Base-by-base conservation (phyloP, 1,139 yeast genomes). In the Arxiozyma slooffiae region DNA sequence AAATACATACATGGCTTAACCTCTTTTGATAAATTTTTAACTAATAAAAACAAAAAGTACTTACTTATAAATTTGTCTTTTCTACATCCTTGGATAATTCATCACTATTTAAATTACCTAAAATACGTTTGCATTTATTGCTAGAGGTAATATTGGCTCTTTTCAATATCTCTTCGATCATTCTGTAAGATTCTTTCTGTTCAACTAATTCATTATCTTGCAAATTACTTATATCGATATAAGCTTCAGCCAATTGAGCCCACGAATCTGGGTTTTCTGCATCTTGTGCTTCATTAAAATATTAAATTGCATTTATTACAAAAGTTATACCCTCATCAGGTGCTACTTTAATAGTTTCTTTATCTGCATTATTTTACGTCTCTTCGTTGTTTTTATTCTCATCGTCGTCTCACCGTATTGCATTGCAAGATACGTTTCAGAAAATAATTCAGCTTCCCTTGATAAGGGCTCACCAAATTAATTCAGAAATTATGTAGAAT, bases 241-340 rank as follows among this genome's bases (percentile, higher is more conserved):
- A 74, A 1, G 95, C 90, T 66, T 92, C 97, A 2, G 96, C 96
- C 44, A 85, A 71, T 57, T 78, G 78, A 7, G 82, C 96, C 85
- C 92, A 84, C 8, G 84, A 74, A 53, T 82, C 84, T 0, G 95
- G 95, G 39, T 83, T 87, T 49, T 82, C 87, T 34, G 79, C 80
- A 49, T 81, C 79, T 64, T 82, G 79, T 0, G 89, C 83, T 53
- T 72, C 68, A 52, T 73, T 68, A 51, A 87, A 71, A 59, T 78
- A 76, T 41, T 72, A 69, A 39, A 86, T 69, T 0, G 95, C 95
- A 24, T 68, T 68, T n/a, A 67, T 60, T 24, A 82, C 76, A 48
- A 76, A 67, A 3, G 72, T 69, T 46, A 77, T 71, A 1, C 88
- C 83, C 40, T 72, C 68, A 37, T 64, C 61, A 52, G 77, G 80